Percentiles rank a stretch among this genome's conserved stretches.
Conservation (phyloP, 192 early-diverging fungal species). For the Coemansia sp. region DNA sequence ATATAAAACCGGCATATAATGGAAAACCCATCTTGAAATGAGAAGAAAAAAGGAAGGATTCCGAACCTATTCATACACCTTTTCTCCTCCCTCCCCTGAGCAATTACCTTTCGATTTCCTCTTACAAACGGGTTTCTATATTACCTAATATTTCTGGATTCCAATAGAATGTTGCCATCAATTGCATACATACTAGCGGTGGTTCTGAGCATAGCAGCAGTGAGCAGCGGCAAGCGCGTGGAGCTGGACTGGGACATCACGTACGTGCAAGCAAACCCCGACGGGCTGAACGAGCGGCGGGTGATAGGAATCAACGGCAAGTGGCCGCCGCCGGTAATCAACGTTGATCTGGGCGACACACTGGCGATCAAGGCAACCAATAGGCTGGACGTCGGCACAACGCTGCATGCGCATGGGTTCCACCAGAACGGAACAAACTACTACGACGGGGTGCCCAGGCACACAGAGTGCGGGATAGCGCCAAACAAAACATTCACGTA, state of each 20-base stretch:
- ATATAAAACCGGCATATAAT: neutral
- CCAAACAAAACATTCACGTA: slow-evolving; percentile 66
- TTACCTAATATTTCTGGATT: neutral
- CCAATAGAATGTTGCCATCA: neutral
- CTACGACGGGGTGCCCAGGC: slow-evolving; percentile 67
- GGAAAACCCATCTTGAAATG: neutral
- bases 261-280: slow-evolving; percentile 64
- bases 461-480: slow-evolving; percentile 76
- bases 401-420: slow-evolving; percentile 76
- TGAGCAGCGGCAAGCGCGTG: slow-evolving; percentile 48
- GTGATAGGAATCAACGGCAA: slow-evolving; percentile 66
- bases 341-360: slow-evolving; percentile 32
- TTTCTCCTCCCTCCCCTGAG: too few species aligned
- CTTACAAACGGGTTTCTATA: neutral
- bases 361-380: slow-evolving; percentile 56
- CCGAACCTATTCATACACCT: neutral
- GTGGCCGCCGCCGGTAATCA: slow-evolving; percentile 59
- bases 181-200: neutral
- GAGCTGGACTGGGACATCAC: slow-evolving; percentile 67
- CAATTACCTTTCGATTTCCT: neutral
- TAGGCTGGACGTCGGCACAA: slow-evolving; percentile 59
- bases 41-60: neutral
- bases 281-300: slow-evolving; percentile 62
- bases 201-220: neutral
- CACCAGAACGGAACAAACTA: slow-evolving; percentile 72